Evolutionary conservation across 495 filamentous ascomycete genomes (phyloP).

Genomic region (Tuber microsphaerosporum): DNA sequence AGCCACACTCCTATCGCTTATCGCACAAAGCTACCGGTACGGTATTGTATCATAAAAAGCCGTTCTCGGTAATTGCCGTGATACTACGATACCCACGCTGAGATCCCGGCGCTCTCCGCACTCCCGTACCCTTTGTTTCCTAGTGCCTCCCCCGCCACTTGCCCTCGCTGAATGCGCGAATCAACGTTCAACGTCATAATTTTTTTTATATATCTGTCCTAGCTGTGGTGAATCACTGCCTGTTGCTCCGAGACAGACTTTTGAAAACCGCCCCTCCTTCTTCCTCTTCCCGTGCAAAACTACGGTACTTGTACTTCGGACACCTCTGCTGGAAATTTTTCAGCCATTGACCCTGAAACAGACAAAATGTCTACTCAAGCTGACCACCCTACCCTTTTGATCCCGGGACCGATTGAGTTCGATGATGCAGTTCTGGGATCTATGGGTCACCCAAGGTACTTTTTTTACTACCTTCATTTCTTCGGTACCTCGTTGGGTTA

Average conservation of each 20-base stretch:
- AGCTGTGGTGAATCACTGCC: constrained; percentile 32
- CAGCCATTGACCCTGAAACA: not conserved
- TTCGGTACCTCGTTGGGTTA: not conserved
- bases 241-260: constrained; percentile 35
- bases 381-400: constrained; percentile 55
- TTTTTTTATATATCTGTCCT: not conserved
- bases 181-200: no score
- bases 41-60: no score
- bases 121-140: constrained; percentile 5
- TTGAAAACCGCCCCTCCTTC: constrained; percentile 5
- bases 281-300: constrained; percentile 5
- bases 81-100: not conserved
- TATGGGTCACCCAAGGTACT: constrained; percentile 92
- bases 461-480: constrained; percentile 15
- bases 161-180: no score
- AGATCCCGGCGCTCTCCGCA: not conserved
- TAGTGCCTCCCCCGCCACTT: constrained; percentile 5
- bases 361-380: constrained; percentile 37
- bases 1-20: not conserved
- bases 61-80: not conserved
- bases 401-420: constrained; percentile 96
- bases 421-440: constrained; percentile 93
- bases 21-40: no score
- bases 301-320: no score
- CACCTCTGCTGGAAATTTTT: constrained; percentile 7